Conservation (phyloP, 345 rosid genomes). For the Limnanthes douglasii region DNA sequence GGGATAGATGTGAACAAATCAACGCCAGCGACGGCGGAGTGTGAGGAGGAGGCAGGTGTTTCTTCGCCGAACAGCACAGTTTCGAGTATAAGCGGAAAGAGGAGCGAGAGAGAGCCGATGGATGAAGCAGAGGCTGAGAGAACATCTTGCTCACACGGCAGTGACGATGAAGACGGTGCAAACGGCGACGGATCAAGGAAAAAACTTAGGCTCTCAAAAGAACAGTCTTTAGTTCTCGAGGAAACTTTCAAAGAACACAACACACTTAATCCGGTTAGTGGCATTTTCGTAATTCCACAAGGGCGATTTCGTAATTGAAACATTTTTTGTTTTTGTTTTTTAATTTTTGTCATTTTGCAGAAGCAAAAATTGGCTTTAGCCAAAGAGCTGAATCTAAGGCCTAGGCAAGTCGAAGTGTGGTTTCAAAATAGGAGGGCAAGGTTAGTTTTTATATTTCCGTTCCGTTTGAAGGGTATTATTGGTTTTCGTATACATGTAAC, state of each 20-base stretch:
- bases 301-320: not conserved
- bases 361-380: constrained; percentile 72
- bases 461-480: constrained; percentile 4
- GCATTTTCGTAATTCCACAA: constrained; percentile 8
- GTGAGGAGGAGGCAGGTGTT: constrained; percentile 50
- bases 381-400: constrained; percentile 61
- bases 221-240: constrained; percentile 70
- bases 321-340: not conserved
- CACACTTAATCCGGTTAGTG: constrained; percentile 88
- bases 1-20: constrained; percentile 54
- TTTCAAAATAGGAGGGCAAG: constrained; percentile 92
- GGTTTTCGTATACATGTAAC: not conserved
- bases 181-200: constrained; percentile 65
- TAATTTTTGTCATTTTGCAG: constrained; percentile 15
- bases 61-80: constrained; percentile 85
- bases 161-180: constrained; percentile 76
- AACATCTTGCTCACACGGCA: constrained; percentile 44
- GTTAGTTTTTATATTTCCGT: constrained; percentile 13
- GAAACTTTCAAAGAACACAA: constrained; percentile 85
- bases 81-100: constrained; percentile 74
- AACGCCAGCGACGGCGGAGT: constrained; percentile 20
- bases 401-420: constrained; percentile 93
- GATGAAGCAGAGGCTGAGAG: constrained; percentile 55
- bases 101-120: constrained; percentile 38
- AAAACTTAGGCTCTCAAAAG: constrained; percentile 70